A percentile compares a stretch with the other conserved stretches of the same genome.
Conservation (phyloP, 2,329 filamentous ascomycete species). For the Sporothrix variecibatus region DNA sequence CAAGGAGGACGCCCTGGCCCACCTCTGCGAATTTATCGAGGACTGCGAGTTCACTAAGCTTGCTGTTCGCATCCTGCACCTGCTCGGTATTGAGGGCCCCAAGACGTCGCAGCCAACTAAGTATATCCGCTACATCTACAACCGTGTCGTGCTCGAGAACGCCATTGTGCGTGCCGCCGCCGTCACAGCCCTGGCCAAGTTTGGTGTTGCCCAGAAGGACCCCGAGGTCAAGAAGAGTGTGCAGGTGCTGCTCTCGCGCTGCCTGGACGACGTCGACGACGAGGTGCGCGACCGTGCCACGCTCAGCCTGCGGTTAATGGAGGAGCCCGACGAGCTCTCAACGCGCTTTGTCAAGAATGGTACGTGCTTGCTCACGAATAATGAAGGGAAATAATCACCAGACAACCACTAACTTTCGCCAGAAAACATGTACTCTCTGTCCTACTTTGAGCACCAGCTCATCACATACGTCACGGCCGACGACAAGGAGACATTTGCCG, state of each 20-base stretch:
- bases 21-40: constrained; percentile 98
- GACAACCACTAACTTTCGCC: background rate
- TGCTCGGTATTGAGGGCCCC: constrained; percentile 91
- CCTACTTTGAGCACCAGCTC: constrained; percentile 93
- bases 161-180: constrained; percentile 92
- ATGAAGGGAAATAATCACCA: background rate
- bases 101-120: constrained; percentile 96
- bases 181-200: constrained; percentile 93
- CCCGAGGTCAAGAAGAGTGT: constrained; percentile 96
- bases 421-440: constrained; percentile 95
- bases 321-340: constrained; percentile 84
- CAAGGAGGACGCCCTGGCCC: constrained; percentile 79
- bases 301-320: constrained; percentile 88
- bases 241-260: constrained; percentile 85
- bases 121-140: constrained; percentile 99
- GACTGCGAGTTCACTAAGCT: constrained; percentile 99
- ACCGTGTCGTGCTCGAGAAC: constrained; percentile 95
- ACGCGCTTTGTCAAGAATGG: constrained; percentile 90
- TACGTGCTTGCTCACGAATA: constrained; percentile 52
- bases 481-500: constrained; percentile 79
- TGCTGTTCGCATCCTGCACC: constrained; percentile 89
- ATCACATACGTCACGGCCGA: constrained; percentile 96
- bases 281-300: constrained; percentile 96
- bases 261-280: constrained; percentile 94
- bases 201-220: constrained; percentile 95